A percentile compares a stretch with the other conserved stretches of the same genome.
phyloP scores from a whole-genome alignment of 2,329 filamentous ascomycete genomes.

The Talaromyces sp. region DNA sequence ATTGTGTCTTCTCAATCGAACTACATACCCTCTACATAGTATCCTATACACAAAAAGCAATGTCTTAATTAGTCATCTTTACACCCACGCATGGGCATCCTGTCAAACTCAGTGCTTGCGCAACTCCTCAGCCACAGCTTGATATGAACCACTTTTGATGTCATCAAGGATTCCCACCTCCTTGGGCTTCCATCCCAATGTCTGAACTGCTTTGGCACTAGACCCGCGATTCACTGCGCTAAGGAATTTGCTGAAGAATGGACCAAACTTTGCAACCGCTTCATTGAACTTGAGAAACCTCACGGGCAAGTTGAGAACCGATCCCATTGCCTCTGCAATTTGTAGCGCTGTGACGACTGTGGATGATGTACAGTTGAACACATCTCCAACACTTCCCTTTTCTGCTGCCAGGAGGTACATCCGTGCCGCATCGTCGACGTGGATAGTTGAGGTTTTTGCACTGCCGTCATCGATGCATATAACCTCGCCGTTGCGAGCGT shows the following conservation, averaged over 20 bases:
- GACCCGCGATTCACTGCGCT: conserved; percentile 33
- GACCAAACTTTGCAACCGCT: conserved; percentile 25
- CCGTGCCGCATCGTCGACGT: conserved; percentile 46
- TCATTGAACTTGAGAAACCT: conserved; percentile 27
- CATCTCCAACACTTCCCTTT: conserved; percentile 29
- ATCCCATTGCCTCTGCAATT: conserved; percentile 29
- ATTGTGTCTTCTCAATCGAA: background rate
- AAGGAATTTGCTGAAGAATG: conserved; percentile 36
- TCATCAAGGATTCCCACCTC: conserved; percentile 3
- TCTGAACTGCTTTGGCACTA: conserved; percentile 35
- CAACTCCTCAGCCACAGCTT: background rate
- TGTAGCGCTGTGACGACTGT: conserved; percentile 34
- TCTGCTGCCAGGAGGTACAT: conserved; percentile 40
- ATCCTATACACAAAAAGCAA: background rate
- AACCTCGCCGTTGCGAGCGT: conserved; percentile 28
- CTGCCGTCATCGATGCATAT: conserved; percentile 32
- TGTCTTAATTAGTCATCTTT: background rate
- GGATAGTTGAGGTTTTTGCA: conserved; percentile 30
- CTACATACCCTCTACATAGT: background rate
- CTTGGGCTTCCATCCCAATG: conserved; percentile 40
- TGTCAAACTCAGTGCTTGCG: background rate
- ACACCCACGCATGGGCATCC: background rate
- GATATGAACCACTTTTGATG: background rate
- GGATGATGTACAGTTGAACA: conserved; percentile 35
- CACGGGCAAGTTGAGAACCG: conserved; percentile 26